Evolutionary conservation across 2,329 filamentous ascomycete genomes (phyloP), one percentile per base, ranked within the genome.

Genomic region (Phialophora expanda): DNA sequence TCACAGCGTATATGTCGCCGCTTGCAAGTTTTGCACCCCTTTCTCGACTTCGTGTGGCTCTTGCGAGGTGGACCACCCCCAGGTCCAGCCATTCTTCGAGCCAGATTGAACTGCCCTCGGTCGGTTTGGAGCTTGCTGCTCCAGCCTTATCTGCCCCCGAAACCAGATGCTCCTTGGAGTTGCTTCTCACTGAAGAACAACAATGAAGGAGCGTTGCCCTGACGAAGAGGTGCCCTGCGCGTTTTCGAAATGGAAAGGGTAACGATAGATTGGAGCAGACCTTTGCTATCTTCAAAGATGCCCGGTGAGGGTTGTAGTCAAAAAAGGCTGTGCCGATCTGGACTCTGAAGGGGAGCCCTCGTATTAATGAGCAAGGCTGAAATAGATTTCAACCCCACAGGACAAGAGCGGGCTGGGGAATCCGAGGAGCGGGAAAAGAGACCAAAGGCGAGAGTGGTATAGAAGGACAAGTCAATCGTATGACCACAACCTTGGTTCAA

Each of bases 21-120:
- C 82, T 99, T 99, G 86, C 95, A 99, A 69, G 93, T 97, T 75
- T 96, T 94, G 85, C 95, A 99, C 70, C 95, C 95, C 82, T 97
- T 98, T 76, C 95, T 90, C 75, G 94, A 98, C 84, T 99, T 99
- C 78, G 95, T 99, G 83, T 99, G 95, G 83, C 94, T 97, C 78
- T 87, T 87, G 75, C 88, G 83, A 77, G 94, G 93, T 78, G 94
- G 93, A 84, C 94, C 94, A 85, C 93, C 93, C 81, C 93, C 93
- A 77, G 92, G 92, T 81, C 93, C 92, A 83, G 93, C 91, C 93
- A 97, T 97, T 50, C 54, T 66, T 53, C 59, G 62, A 51, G 56
- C 54, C 62, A 63, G 55, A 26, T 48, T 62, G 62, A 38, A 20
- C 51, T 55, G 38, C 24, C 9, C 26, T 61, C 20, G 41, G 28